phyloP scores from a whole-genome alignment of 768 basidiomycete species.

The Pleurotus sapidus region DNA sequence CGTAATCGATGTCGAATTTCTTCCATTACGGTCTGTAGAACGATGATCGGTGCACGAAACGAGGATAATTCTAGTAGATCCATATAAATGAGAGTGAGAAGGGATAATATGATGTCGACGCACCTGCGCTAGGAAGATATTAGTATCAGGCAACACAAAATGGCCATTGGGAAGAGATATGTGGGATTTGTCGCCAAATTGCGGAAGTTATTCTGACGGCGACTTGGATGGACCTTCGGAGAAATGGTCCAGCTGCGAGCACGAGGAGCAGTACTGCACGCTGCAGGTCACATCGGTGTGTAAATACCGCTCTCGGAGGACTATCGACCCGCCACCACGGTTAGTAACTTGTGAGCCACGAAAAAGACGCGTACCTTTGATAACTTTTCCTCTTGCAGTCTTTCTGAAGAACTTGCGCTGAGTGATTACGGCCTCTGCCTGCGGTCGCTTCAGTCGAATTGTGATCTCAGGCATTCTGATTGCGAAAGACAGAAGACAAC shows the following conservation, averaged over 20 bases:
- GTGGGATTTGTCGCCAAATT: conserved; percentile 56
- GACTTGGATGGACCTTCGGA: conserved; percentile 12
- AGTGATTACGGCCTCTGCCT: conserved; percentile 68
- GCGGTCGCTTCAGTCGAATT: conserved; percentile 69
- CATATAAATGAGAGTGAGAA: conserved; percentile 53
- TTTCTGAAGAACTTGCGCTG: conserved; percentile 97
- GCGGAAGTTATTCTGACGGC: conserved; percentile 49
- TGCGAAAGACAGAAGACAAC: too few relatives aligned
- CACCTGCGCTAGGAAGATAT: conserved; percentile 90
- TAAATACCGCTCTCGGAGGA: conserved; percentile 91
- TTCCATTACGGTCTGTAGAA: conserved; percentile 93
- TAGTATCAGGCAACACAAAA: conserved; percentile 90
- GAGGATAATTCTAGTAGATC: conserved; percentile 82
- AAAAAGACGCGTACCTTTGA: conserved; percentile 63
- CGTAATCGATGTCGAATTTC: conserved; percentile 95
- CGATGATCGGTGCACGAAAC: conserved; percentile 77
- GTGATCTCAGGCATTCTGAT: conserved; percentile 54
- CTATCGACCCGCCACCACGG: conserved; percentile 32
- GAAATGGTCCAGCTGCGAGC: conserved; percentile 24
- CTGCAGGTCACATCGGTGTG: conserved; percentile 91
- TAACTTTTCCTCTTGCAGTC: conserved; percentile 89
- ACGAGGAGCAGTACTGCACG: conserved; percentile 64
- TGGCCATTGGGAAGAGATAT: conserved; percentile 62
- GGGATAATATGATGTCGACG: conserved; percentile 11
- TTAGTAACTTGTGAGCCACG: background rate